Evolutionary conservation across 2,329 filamentous ascomycete species (phyloP), one percentile per base, ranked within the genome.

Genomic region (Teratosphaeria gauchensis): DNA sequence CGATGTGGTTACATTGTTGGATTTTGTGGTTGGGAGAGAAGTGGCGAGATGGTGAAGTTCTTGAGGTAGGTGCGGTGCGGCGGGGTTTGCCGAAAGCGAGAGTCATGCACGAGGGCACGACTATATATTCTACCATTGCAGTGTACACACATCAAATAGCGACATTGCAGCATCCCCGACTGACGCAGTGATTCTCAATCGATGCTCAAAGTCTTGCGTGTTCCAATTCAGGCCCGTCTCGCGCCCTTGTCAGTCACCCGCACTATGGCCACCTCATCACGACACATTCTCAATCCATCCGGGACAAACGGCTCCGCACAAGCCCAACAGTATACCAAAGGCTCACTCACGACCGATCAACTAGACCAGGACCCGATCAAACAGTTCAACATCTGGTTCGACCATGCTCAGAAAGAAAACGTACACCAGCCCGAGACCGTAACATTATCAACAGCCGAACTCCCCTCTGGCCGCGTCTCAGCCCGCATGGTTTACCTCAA

Each of bases 351-450:
- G 38, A 80, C 77, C 53, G 67, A 73, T 0, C 82, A 90, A 69
- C 84, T 95, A 66, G 69, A 79, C 1, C 58, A 77, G 8, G 81
- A 81, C 57, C 94, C 94, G 0, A 84, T 92, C 59, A 78, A 80
- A 33, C 94, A 97, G 77, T 99, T 97, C 79, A 83, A 95, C 77
- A 74, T 77, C 62, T 99, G 94, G 94, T 99, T 95, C 81, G 80
- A 82, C 12, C 81, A 86, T 61, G 89, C 92, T 0, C 83, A 87
- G 62, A 69, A 79, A 4, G 69, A 77, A 9, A 71, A 77, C 30
- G 82, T 91, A 53, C 78, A 84, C 53, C 88, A 95, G 65, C 92
- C 92, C 1, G 94, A 99, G 75, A 89, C 94, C 0, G 91, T 90
- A 69, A 91, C 87, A 1, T 80, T 99, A 1, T 88, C 91, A 3